Base-by-base conservation (phyloP, 495 filamentous ascomycete species). In the Daldinia decipiens region DNA sequence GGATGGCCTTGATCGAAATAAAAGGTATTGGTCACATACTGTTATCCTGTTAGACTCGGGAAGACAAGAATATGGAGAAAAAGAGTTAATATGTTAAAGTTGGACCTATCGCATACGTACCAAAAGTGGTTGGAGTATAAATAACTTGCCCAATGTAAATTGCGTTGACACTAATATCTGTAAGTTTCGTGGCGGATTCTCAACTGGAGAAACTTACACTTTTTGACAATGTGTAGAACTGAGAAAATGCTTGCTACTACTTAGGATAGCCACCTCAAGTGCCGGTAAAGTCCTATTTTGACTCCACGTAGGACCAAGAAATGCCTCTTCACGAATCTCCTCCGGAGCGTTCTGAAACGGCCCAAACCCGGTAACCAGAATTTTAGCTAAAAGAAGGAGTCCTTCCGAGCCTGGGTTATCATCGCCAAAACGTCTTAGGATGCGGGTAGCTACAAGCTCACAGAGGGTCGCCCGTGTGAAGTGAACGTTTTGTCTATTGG, bases 301-400 rank as follows among this genome's bases (percentile, higher is more conserved):
- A 2, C 79, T 78, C 83, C 84, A 87, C 4, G 79, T 74, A 15
- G 78, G 77, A 8, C 81, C 79, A 21, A 82, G 79, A 40, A 75
- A 78, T 27, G 84, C 84, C 62, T 88, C 79, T 27, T 77, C 74
- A 50, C 84, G 74, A 36, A 91, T 79, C 57, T 89, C 85, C 11
- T 78, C 70, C 3, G 90, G 90, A 2, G 88, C 89, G 59, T 88
- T 88, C 68, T 91, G 89, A 64, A 92, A 92, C 5, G 90, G 90
- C 66, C 91, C 87, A 70, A 93, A 92, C 15, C 89, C 88, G 26
- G 89, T 87, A 55, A 93, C 87, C 36, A 93, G 81, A n/a, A 92
- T 88, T 50, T 91, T 89, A 2, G 89, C 85, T 17, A 93, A 80
- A 8, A 89, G 80, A n/a, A 92, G 81, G 21, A 93, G 80, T n/a